Evolutionary conservation across 768 basidiomycete species (phyloP).

Genomic region (Macrocybe gigantea): DNA sequence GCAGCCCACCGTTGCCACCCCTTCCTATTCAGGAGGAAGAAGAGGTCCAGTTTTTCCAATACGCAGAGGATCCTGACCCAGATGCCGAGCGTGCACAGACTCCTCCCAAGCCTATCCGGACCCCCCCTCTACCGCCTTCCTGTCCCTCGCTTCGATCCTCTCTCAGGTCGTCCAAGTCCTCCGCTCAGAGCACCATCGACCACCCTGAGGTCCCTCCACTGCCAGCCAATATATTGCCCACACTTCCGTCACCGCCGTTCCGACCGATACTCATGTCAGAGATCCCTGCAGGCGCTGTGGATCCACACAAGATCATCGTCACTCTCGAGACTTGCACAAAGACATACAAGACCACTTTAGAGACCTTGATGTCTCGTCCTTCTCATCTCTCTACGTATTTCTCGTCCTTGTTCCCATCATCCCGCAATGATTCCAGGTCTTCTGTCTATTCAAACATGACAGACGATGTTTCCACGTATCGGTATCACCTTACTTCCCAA

Average conservation of each 20-base stretch:
- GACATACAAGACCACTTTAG: constrained; percentile 59
- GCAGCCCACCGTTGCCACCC: constrained; percentile 54
- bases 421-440: constrained; percentile 37
- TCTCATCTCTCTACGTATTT: constrained; percentile 62
- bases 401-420: constrained; percentile 33
- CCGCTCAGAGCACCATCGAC: constrained; percentile 28
- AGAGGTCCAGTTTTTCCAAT: constrained; percentile 12
- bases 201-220: constrained; percentile 43
- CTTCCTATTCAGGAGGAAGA: constrained; percentile 35
- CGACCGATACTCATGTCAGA: constrained; percentile 61
- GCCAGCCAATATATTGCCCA: constrained; percentile 35
- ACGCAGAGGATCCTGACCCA: constrained; percentile 7
- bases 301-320: constrained; percentile 60
- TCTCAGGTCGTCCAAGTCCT: constrained; percentile 24
- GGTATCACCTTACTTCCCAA: constrained; percentile 56
- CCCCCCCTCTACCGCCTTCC: constrained; percentile 11
- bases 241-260: constrained; percentile 53
- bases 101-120: constrained; percentile 25
- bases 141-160: constrained; percentile 29
- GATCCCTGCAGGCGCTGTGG: constrained; percentile 38
- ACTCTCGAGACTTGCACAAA: constrained; percentile 69
- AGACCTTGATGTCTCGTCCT: constrained; percentile 61
- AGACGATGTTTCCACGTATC: constrained; percentile 50
- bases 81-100: constrained; percentile 16
- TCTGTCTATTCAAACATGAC: constrained; percentile 53